A percentile compares a stretch with the other conserved stretches of the same genome.
These are phyloP conservation scores for Trichosporon sp. DNA, from an alignment of 1,284 basidiomycete genomes.

Conservation along the genomic window DNA sequence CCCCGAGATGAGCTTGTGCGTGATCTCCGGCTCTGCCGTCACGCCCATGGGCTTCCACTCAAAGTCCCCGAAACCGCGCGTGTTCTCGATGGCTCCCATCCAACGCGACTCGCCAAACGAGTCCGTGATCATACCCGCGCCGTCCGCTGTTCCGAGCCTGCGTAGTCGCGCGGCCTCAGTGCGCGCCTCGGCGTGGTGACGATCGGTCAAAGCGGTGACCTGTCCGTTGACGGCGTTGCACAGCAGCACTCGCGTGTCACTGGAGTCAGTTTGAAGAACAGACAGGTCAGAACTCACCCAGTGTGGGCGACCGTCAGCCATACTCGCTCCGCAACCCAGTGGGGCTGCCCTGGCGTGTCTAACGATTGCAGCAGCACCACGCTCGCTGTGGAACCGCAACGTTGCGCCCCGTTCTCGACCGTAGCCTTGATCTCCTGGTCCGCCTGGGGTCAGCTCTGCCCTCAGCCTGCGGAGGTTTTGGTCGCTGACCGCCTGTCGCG, in stretches of 20 bases:
- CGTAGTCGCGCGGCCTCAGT: slow-evolving; percentile 78
- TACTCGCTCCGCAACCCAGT: slow-evolving; percentile 66
- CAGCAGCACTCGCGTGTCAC: slow-evolving; percentile 82
- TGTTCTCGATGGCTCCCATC: slow-evolving; percentile 95
- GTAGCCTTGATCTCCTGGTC: slow-evolving; percentile 59
- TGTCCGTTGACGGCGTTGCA: slow-evolving; percentile 67
- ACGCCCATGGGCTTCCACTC: slow-evolving; percentile 85
- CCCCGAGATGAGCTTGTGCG: slow-evolving; percentile 67
- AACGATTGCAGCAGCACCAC: slow-evolving; percentile 82
- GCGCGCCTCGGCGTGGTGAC: slow-evolving; percentile 85
- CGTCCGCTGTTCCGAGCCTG: slow-evolving; percentile 64
- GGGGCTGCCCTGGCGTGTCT: slow-evolving; percentile 65
- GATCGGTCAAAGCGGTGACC: slow-evolving; percentile 76
- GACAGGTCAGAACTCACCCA: slow-evolving; percentile 56
- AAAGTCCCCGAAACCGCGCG: slow-evolving; percentile 84
- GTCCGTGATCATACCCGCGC: slow-evolving; percentile 71
- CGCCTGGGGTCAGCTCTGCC: slow-evolving; percentile 36
- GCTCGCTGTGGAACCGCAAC: slow-evolving; percentile 78
- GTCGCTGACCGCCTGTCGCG: not conserved
- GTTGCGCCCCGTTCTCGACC: slow-evolving; percentile 52
- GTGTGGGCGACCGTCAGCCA: slow-evolving; percentile 85
- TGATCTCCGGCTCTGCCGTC: slow-evolving; percentile 91
- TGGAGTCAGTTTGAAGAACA: slow-evolving; percentile 36
- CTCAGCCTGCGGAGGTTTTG: too few relatives aligned
- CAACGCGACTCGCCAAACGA: slow-evolving; percentile 92